Conservation (phyloP, 1,139 yeast species). For the Yamadazyma sp. region DNA sequence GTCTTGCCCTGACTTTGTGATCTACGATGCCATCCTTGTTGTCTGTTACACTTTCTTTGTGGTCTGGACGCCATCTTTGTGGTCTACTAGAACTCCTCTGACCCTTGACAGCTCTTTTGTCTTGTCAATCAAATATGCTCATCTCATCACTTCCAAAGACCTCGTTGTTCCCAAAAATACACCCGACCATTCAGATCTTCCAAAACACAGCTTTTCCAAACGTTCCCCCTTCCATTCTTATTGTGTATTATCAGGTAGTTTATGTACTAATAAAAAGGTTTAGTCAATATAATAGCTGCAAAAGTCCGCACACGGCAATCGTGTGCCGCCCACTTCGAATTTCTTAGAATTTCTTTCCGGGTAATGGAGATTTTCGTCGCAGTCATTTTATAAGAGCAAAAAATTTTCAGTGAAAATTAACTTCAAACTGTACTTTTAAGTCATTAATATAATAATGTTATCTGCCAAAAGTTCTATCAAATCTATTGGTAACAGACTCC, state of each 20-base stretch:
- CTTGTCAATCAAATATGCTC: too few species aligned
- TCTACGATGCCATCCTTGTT: too few species aligned
- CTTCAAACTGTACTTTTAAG: conserved; percentile 4
- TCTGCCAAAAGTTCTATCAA: conserved; percentile 46
- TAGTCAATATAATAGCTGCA: conserved; percentile 3
- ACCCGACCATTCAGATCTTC: too few species aligned
- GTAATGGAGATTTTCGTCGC: conserved; percentile 18
- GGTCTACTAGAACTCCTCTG: too few species aligned
- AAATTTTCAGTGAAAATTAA: conserved; percentile 11
- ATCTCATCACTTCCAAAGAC: too few species aligned
- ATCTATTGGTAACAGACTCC: conserved; percentile 45
- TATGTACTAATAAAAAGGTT: background rate
- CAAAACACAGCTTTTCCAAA: too few species aligned
- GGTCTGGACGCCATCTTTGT: too few species aligned
- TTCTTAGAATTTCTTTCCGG: conserved; percentile 27
- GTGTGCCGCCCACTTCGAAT: background rate
- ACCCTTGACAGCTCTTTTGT: too few species aligned
- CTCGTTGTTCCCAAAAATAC: too few species aligned
- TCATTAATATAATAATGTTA: conserved; percentile 30
- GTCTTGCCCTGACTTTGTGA: too few species aligned
- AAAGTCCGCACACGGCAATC: background rate
- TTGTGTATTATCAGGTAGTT: conserved; percentile 1
- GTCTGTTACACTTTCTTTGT: too few species aligned
- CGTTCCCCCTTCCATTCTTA: too few species aligned
- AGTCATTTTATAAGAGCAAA: conserved; percentile 11